These are phyloP conservation scores for Microbotryum violaceum DNA, from an alignment of 1,284 basidiomycete species.

Conservation along the genomic window DNA sequence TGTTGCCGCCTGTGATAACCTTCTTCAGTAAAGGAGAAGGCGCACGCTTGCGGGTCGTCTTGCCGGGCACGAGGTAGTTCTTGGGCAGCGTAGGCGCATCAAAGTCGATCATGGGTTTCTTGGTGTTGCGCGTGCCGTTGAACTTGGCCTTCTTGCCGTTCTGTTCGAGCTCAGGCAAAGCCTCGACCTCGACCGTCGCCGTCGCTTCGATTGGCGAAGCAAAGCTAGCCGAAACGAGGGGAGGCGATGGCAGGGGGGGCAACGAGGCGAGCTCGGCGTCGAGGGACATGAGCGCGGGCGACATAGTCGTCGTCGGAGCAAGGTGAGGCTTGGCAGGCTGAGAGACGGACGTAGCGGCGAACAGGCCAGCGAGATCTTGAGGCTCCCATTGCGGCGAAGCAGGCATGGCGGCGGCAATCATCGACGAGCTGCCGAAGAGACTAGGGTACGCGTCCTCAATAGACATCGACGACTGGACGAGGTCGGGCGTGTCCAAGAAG, in stretches of 20 bases:
- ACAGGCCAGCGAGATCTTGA: neutral
- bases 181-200: neutral
- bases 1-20: constrained; percentile 36
- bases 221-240: neutral
- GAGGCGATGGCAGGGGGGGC: too few relatives aligned
- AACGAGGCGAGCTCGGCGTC: neutral
- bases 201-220: neutral
- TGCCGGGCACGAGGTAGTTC: constrained; percentile 52
- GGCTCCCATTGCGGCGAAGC: too few relatives aligned
- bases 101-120: constrained; percentile 28
- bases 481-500: constrained; percentile 7
- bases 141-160: constrained; percentile 23
- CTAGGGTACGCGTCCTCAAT: constrained; percentile 5
- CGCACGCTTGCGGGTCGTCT: constrained; percentile 54
- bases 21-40: constrained; percentile 42
- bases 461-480: neutral
- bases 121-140: constrained; percentile 33
- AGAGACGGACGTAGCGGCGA: neutral
- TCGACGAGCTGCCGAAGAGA: constrained; percentile 12
- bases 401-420: too few relatives aligned
- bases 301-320: constrained; percentile 1
- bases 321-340: neutral
- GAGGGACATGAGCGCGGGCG: neutral
- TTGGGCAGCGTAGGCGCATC: constrained; percentile 33
- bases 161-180: constrained; percentile 3